These are phyloP conservation scores for Pyrenochaeta sp. DNA, from an alignment of 2,329 filamentous ascomycete species.

Conservation along the genomic window DNA sequence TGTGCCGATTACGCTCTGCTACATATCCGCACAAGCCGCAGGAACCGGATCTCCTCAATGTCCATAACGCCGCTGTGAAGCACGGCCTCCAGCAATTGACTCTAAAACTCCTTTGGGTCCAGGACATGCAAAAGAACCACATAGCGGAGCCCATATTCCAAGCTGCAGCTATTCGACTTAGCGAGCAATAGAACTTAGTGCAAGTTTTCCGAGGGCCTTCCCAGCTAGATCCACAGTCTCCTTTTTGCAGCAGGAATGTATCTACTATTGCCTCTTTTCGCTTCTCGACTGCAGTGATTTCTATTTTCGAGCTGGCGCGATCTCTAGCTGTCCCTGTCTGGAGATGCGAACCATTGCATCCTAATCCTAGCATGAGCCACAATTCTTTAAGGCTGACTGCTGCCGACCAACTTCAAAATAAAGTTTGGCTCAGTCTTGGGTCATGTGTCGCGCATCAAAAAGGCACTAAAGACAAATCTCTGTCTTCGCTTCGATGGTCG, in stretches of 20 bases:
- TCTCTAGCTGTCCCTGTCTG: slow-evolving; percentile 6
- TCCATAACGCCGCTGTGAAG: too few species aligned
- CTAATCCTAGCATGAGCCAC: slow-evolving; percentile 6
- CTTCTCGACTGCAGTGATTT: slow-evolving; percentile 12
- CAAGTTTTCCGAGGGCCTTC: slow-evolving; percentile 16
- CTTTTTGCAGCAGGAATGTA: slow-evolving; percentile 11
- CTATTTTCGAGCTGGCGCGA: slow-evolving; percentile 11
- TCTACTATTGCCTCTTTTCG: slow-evolving; percentile 6
- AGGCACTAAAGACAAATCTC: slow-evolving; percentile 14
- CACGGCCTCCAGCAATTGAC: background rate
- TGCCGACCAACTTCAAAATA: slow-evolving; percentile 12
- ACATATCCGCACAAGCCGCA: background rate
- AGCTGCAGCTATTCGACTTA: slow-evolving; percentile 21
- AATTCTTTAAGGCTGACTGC: slow-evolving; percentile 10
- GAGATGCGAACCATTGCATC: slow-evolving; percentile 11
- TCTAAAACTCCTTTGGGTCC: background rate
- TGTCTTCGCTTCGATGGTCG: slow-evolving; percentile 23
- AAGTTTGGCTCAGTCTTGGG: slow-evolving; percentile 21
- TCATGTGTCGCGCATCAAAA: slow-evolving; percentile 31
- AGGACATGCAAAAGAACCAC: background rate
- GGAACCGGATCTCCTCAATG: background rate
- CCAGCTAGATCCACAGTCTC: slow-evolving; percentile 11
- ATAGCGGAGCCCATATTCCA: slow-evolving; percentile 13
- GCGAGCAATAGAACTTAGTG: slow-evolving; percentile 9
- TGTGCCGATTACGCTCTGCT: background rate